Evolutionary conservation across 2,329 filamentous ascomycete genomes (phyloP).

Genomic region (Pseudogymnoascus sp.): DNA sequence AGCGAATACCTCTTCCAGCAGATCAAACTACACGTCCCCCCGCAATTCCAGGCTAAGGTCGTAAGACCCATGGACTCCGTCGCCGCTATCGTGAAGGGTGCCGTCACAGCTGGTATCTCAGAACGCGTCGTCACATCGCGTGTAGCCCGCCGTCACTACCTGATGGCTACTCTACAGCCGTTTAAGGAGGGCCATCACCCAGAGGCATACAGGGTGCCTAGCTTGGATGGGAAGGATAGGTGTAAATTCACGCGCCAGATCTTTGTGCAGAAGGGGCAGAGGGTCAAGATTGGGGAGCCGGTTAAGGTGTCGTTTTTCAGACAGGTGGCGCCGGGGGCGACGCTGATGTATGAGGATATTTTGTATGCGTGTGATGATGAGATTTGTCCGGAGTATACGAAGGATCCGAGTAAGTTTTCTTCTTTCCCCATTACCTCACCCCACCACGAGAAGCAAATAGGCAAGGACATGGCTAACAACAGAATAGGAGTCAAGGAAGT

Average conservation of each 20-base stretch:
- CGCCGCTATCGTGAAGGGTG: slow-evolving; percentile 95
- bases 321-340: slow-evolving; percentile 92
- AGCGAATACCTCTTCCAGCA: slow-evolving; percentile 99
- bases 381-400: slow-evolving; percentile 96
- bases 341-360: slow-evolving; percentile 98
- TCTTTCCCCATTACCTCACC: too few relatives aligned
- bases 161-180: slow-evolving; percentile 96
- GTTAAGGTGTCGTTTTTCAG: slow-evolving; percentile 99
- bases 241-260: slow-evolving; percentile 99
- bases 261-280: slow-evolving; percentile 96
- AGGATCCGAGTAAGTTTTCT: slow-evolving; percentile 86
- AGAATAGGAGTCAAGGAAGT: slow-evolving; percentile 99
- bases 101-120: slow-evolving; percentile 94
- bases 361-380: slow-evolving; percentile 97
- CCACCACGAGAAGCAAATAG: background rate
- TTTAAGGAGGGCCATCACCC: slow-evolving; percentile 99
- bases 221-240: slow-evolving; percentile 89
- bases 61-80: slow-evolving; percentile 98
- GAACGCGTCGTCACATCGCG: slow-evolving; percentile 95
- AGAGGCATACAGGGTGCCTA: slow-evolving; percentile 94
- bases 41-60: slow-evolving; percentile 97
- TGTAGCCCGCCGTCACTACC: slow-evolving; percentile 93
- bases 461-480: slow-evolving; percentile 22
- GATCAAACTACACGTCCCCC: slow-evolving; percentile 96
- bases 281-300: slow-evolving; percentile 97